Evolutionary conservation across 2,329 filamentous ascomycete genomes (phyloP).

Genomic region (Monosporascus sp.): DNA sequence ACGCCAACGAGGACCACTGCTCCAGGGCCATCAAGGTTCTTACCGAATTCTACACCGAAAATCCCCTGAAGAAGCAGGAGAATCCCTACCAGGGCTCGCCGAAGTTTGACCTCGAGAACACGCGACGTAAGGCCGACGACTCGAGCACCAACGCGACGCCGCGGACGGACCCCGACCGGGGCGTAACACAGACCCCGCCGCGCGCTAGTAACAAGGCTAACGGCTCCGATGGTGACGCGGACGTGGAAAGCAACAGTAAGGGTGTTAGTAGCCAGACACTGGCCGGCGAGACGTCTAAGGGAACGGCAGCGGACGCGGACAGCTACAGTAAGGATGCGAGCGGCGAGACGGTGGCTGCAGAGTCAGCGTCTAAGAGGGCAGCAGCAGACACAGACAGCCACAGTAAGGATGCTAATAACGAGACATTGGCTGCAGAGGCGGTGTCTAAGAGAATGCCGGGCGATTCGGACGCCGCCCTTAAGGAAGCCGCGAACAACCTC

Average conservation of each 20-base stretch:
- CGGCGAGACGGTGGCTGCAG: conserved; percentile 20
- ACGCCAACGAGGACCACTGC: conserved; percentile 66
- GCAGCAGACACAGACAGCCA: conserved; percentile 10
- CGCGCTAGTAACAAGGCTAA: conserved; percentile 28
- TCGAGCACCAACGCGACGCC: conserved; percentile 47
- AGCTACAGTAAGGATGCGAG: conserved; percentile 25
- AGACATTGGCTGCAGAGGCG: conserved; percentile 24
- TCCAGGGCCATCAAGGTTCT: conserved; percentile 70
- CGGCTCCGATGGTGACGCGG: conserved; percentile 31
- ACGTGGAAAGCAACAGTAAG: conserved; percentile 1
- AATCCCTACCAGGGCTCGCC: conserved; percentile 46
- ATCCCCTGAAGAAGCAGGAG: conserved; percentile 55
- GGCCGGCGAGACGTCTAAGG: conserved; percentile 30
- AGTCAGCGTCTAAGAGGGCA: conserved; percentile 29
- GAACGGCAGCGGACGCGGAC: conserved; percentile 26
- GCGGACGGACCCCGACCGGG: conserved; percentile 31
- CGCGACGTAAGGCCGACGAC: conserved; percentile 44
- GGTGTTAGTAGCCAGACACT: conserved; percentile 21
- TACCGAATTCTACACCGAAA: conserved; percentile 61
- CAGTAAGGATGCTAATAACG: conserved; percentile 17
- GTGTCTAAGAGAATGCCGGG: conserved; percentile 29
- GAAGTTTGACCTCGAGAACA: conserved; percentile 51
- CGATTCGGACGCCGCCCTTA: conserved; percentile 25
- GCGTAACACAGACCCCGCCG: conserved; percentile 43
- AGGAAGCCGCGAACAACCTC: conserved; percentile 27